Percentiles rank a stretch among this genome's conserved stretches.
These are phyloP conservation scores for Fusarium humuli DNA, from an alignment of 2,329 filamentous ascomycete species.

Conservation along the genomic window DNA sequence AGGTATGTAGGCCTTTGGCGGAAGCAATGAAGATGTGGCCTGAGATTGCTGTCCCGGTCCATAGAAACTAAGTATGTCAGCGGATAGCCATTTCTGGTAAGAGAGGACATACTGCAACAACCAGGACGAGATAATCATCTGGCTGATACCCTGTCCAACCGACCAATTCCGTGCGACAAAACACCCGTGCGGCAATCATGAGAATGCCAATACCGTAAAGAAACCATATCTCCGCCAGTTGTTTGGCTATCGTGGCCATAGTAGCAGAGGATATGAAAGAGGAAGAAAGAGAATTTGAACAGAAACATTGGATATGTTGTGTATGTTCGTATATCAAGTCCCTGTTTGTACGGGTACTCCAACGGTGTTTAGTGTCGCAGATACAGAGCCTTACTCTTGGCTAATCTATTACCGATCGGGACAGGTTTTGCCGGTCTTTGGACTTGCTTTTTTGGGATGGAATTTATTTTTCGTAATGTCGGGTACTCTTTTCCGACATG, in stretches of 20 bases:
- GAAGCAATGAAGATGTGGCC: slow-evolving; percentile 46
- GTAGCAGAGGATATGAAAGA: background rate
- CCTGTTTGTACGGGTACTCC: background rate
- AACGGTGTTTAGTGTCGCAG: background rate
- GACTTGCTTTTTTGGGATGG: background rate
- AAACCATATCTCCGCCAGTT: slow-evolving; percentile 52
- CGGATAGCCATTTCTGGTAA: fast-evolving
- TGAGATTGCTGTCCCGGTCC: slow-evolving; percentile 38
- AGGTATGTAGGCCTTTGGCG: slow-evolving; percentile 48
- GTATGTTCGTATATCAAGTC: background rate
- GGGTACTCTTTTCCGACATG: background rate
- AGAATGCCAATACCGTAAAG: slow-evolving; percentile 50
- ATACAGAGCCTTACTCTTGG: background rate
- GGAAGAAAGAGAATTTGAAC: no score
- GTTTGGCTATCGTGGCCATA: slow-evolving; percentile 6
- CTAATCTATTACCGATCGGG: background rate
- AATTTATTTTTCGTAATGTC: background rate
- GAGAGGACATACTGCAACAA: slow-evolving; percentile 5
- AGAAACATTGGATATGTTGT: background rate
- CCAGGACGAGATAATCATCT: slow-evolving; percentile 51
- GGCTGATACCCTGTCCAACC: slow-evolving; percentile 48
- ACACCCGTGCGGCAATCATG: slow-evolving; percentile 49
- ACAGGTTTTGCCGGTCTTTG: background rate
- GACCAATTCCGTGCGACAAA: slow-evolving; percentile 50
- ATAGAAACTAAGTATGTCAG: slow-evolving; percentile 25